Base-by-base conservation (phyloP, 331 rosid species). In the Rhamnella rubrinervis region DNA sequence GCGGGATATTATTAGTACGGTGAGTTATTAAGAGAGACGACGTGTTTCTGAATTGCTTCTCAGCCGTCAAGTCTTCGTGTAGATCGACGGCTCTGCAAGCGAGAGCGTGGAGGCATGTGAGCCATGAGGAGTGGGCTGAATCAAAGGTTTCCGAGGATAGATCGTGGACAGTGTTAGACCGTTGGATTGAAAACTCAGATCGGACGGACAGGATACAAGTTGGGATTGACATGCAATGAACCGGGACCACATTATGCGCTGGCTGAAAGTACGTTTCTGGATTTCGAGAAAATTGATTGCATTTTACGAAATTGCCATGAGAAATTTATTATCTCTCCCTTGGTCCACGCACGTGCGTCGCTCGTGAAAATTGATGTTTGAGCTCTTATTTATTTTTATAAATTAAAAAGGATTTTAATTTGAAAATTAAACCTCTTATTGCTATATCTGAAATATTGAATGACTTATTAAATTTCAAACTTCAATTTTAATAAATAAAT, bases 81-180 rank as follows among this genome's bases (percentile, higher is more conserved):
- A 28, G 40, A 91, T 88, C 86, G 63, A 82, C 79, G 85, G 89
- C 3, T 14, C 0, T 1, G 0, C 56, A 60, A 6, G 6, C 6
- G 23, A 1, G 41, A 77, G 25, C 98, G 98, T 93, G 98, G 97
- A 84, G 25, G 11, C 37, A 72, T 38, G 9, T 64, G 38, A 82
- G 79, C 98, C 98, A 84, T 80, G 86, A 76, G 72, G 75, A 70
- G 64, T 47, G 16, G 51, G 61, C 0, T 52, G 55, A 55, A 93
- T 85, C 98, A 87, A 88, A 88, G 95, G 92, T 70, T 55, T 35
- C 26, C 13, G 21, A n/a, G 46, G 19, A 65, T 21, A 61, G 72
- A 78, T 7, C 89, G 98, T 93, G 95, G 86, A 69, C 25, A 3
- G 4, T 0, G 6, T 0, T 0, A 0, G 0, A 13, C 35, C 78